Conservation (phyloP, 192 early-diverging fungal species). For the Coemansia sp. region DNA sequence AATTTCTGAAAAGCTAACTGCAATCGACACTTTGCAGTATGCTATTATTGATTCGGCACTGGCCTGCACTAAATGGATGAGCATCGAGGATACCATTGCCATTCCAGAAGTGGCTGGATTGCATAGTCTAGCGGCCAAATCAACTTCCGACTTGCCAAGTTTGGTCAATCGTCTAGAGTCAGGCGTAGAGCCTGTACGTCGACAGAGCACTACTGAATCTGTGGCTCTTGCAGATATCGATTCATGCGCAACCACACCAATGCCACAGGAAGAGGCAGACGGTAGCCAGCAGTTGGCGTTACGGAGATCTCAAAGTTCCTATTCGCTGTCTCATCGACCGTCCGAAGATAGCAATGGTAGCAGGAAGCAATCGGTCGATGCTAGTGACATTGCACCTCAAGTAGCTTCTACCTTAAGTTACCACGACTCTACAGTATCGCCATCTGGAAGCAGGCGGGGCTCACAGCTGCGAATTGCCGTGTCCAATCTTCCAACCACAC, state of each 20-base stretch:
- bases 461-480: slow-evolving; percentile 16
- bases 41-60: slow-evolving; percentile 38
- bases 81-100: not conserved
- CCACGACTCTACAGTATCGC: not conserved
- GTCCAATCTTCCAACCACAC: slow-evolving; percentile 4
- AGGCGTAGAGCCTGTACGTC: too few species aligned
- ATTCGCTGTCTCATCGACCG: slow-evolving; percentile 2
- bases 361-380: not conserved
- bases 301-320: slow-evolving; percentile 5
- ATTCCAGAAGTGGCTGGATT: not conserved
- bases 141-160: slow-evolving; percentile 4
- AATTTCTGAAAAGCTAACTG: slow-evolving; percentile 26
- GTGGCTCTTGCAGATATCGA: too few species aligned
- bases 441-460: not conserved
- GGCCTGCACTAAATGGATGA: slow-evolving; percentile 34
- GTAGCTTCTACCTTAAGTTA: too few species aligned
- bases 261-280: not conserved
- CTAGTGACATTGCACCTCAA: too few species aligned
- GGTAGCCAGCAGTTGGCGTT: not conserved
- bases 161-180: not conserved
- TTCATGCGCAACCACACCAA: too few species aligned
- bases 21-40: slow-evolving; percentile 36
- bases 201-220: too few species aligned
- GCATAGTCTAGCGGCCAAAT: not conserved
- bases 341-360: not conserved